Evolutionary conservation across 1,284 basidiomycete species (phyloP).

Genomic region (Melampsora americana): DNA sequence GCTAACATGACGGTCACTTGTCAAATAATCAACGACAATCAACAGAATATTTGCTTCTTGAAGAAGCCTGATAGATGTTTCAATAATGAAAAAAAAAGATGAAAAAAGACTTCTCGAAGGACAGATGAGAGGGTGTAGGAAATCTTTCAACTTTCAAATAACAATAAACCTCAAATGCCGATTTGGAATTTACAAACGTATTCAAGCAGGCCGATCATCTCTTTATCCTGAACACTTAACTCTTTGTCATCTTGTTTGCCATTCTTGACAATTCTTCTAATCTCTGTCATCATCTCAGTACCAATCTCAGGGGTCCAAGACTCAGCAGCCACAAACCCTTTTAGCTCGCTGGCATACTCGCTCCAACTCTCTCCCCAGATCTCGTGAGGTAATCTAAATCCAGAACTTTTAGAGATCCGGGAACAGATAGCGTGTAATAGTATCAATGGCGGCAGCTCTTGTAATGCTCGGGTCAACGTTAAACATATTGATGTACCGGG

Average conservation of each 20-base stretch:
- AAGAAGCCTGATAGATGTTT: too few species aligned
- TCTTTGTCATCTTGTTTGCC: background rate
- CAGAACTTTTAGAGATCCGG: conserved; percentile 12
- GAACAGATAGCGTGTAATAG: conserved; percentile 18
- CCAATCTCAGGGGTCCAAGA: conserved; percentile 23
- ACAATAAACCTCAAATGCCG: background rate
- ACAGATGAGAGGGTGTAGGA: too few species aligned
- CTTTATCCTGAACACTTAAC: background rate
- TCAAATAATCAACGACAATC: too few species aligned
- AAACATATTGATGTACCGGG: conserved; percentile 4
- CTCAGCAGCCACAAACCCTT: conserved; percentile 34
- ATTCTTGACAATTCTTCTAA: background rate
- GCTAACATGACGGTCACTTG: too few species aligned
- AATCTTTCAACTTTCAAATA: too few species aligned
- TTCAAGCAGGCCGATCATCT: background rate
- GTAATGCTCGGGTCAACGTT: conserved; percentile 17
- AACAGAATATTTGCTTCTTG: too few species aligned
- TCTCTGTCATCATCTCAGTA: conserved; percentile 25
- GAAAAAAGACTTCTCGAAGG: too few species aligned
- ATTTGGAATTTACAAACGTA: background rate
- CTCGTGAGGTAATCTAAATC: conserved; percentile 34
- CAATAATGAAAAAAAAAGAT: too few species aligned
- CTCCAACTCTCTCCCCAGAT: conserved; percentile 33
- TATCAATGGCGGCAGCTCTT: conserved; percentile 40
- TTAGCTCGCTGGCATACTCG: conserved; percentile 15